A percentile compares a stretch with the other conserved stretches of the same genome.
phyloP scores from a whole-genome alignment of 192 early-diverging fungal species.

The Spizellomyces sp. region DNA sequence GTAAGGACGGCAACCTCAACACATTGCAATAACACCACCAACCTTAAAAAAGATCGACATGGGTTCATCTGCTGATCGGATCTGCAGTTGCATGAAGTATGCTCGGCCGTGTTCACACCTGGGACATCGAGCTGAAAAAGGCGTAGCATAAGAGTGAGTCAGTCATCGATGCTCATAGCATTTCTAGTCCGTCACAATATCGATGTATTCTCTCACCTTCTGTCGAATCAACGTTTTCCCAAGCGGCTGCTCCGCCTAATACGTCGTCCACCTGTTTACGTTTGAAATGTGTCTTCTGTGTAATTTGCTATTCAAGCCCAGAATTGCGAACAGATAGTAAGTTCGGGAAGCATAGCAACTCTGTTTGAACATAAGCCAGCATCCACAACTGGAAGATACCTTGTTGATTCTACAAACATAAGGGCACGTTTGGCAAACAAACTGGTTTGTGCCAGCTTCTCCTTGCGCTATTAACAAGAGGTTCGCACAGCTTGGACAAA shows the following conservation, averaged over 20 bases:
- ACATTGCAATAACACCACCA: neutral
- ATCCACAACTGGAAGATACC: slow-evolving; percentile 15
- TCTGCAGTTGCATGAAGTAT: slow-evolving; percentile 87
- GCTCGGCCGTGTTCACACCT: slow-evolving; percentile 48
- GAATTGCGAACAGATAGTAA: neutral
- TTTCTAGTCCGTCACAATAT: neutral
- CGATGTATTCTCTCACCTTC: slow-evolving; percentile 31
- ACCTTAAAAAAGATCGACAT: slow-evolving; percentile 85
- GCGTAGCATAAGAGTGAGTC: neutral
- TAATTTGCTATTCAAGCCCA: slow-evolving; percentile 42
- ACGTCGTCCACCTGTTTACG: slow-evolving; percentile 92
- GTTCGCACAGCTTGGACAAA: slow-evolving; percentile 89
- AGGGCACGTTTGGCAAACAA: slow-evolving; percentile 87
- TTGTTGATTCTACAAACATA: slow-evolving; percentile 74
- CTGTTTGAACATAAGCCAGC: too few relatives aligned
- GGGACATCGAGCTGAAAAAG: slow-evolving; percentile 39
- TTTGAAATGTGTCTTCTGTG: slow-evolving; percentile 67
- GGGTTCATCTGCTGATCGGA: slow-evolving; percentile 94
- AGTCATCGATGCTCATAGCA: neutral
- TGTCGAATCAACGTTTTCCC: slow-evolving; percentile 79
- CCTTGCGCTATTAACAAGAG: slow-evolving; percentile 70
- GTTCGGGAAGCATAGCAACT: neutral
- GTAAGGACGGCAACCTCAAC: neutral
- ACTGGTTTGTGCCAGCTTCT: slow-evolving; percentile 56
- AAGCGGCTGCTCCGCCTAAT: slow-evolving; percentile 85